A percentile compares a stretch with the other conserved stretches of the same genome.
Evolutionary conservation across 345 rosid genomes (phyloP).

Genomic region (Euphorbia lathyris): DNA sequence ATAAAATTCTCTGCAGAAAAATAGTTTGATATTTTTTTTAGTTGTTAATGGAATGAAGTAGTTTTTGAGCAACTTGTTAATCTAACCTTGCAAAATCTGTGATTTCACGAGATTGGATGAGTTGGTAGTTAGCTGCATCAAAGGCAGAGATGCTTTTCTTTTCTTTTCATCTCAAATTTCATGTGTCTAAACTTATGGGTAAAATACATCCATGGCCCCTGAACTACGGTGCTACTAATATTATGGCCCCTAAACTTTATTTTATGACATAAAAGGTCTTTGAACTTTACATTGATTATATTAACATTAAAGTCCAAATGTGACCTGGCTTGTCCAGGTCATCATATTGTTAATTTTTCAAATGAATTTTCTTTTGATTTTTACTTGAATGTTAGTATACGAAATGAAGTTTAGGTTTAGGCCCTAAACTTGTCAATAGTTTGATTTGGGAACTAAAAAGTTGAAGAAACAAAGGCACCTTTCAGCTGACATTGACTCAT

Average conservation of each 20-base stretch:
- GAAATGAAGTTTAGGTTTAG: too few species aligned
- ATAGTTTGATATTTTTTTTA: background rate
- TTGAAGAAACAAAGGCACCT: slow-evolving; percentile 20
- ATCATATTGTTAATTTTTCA: too few species aligned
- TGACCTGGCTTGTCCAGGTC: too few species aligned
- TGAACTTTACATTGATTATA: too few species aligned
- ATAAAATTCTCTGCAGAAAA: slow-evolving; percentile 1
- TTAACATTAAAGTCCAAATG: too few species aligned
- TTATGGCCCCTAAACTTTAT: too few species aligned
- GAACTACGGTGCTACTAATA: too few species aligned
- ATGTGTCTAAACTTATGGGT: slow-evolving; percentile 30
- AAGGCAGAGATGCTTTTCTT: slow-evolving; percentile 16
- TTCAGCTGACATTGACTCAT: slow-evolving; percentile 15
- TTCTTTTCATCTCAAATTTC: slow-evolving; percentile 31
- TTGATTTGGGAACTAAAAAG: slow-evolving; percentile 22
- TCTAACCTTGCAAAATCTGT: slow-evolving; percentile 32
- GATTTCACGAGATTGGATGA: slow-evolving; percentile 46
- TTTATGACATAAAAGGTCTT: too few species aligned
- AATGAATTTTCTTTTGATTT: too few species aligned
- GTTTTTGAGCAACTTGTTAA: slow-evolving; percentile 21
- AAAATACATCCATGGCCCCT: too few species aligned
- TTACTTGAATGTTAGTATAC: too few species aligned
- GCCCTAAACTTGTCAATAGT: too few species aligned
- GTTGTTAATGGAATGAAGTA: slow-evolving; percentile 5
- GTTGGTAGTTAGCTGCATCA: slow-evolving; percentile 41